Evolutionary conservation across 352 stramenopile species (phyloP).

Genomic region (Phytopythium aichiense): DNA sequence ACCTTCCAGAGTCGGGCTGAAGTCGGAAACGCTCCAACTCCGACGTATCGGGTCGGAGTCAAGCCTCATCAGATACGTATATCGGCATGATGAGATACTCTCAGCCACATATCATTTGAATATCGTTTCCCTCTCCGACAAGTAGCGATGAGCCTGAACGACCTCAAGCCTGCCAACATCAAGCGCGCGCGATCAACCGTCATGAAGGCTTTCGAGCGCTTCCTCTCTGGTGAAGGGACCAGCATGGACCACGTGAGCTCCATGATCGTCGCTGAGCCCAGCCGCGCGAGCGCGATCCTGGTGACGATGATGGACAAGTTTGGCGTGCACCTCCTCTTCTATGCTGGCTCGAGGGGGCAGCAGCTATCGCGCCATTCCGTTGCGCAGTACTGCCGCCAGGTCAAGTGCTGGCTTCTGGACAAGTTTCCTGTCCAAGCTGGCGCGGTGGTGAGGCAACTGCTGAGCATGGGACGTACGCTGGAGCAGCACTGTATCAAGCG

Average conservation of each 20-base stretch:
- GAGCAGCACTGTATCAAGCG: too few species aligned
- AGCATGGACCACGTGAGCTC: conserved; percentile 8
- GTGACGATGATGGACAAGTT: conserved; percentile 16
- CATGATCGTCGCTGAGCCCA: neutral
- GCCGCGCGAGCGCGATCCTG: conserved; percentile 2
- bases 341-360: too few species aligned
- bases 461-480: too few species aligned
- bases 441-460: too few species aligned
- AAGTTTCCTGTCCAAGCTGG: too few species aligned
- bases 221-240: conserved; percentile 8
- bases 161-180: conserved; percentile 16
- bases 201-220: conserved; percentile 12
- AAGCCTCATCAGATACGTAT: conserved; percentile 6
- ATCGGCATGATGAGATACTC: neutral
- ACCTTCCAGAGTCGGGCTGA: neutral
- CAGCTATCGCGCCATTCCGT: too few species aligned
- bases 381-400: too few species aligned
- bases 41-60: conserved; percentile 5
- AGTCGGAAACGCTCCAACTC: neutral
- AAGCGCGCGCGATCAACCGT: conserved; percentile 12
- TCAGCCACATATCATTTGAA: conserved; percentile 3
- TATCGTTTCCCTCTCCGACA: conserved; percentile 6
- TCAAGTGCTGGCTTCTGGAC: too few species aligned
- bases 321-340: too few species aligned
- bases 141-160: conserved; percentile 14